These are phyloP conservation scores for Paramecium biaurelia DNA, from an alignment of 73 alveolate species.

Conservation along the genomic window DNA sequence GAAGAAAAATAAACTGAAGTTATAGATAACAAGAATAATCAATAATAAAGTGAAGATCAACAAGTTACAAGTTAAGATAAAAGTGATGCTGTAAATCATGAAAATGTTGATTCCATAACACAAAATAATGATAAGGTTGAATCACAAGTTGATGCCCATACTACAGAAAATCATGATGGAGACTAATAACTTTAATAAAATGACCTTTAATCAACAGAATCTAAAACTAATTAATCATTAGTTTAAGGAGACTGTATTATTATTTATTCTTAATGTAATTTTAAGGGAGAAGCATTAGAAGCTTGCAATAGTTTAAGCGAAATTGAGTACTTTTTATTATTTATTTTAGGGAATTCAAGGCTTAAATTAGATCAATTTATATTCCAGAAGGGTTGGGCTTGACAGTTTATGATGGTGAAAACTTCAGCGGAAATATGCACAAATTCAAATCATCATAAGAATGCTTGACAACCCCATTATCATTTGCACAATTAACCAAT, in stretches of 20 bases:
- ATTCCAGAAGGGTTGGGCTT: constrained; percentile 40
- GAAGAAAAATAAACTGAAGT: neutral
- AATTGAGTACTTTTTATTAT: neutral
- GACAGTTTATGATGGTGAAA: constrained; percentile 48
- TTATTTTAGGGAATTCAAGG: constrained; percentile 16
- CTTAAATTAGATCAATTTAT: constrained; percentile 19
- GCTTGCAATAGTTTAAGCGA: constrained; percentile 38
- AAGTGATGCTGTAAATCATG: neutral
- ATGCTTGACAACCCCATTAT: neutral
- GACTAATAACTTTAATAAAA: neutral
- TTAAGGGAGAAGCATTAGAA: constrained; percentile 32
- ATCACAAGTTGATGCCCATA: neutral
- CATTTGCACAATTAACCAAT: neutral
- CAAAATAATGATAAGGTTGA: neutral
- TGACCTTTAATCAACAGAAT: neutral
- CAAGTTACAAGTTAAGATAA: neutral
- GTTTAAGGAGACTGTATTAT: constrained; percentile 34
- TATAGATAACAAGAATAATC: no score
- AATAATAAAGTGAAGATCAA: neutral
- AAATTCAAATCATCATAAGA: constrained; percentile 2
- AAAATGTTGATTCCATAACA: neutral
- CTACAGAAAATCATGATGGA: neutral
- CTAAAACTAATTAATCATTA: neutral
- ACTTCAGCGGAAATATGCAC: constrained; percentile 18
- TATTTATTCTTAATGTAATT: constrained; percentile 23